Evolutionary conservation across 805 yeast species (phyloP).

Genomic region (Candida verbasci): DNA sequence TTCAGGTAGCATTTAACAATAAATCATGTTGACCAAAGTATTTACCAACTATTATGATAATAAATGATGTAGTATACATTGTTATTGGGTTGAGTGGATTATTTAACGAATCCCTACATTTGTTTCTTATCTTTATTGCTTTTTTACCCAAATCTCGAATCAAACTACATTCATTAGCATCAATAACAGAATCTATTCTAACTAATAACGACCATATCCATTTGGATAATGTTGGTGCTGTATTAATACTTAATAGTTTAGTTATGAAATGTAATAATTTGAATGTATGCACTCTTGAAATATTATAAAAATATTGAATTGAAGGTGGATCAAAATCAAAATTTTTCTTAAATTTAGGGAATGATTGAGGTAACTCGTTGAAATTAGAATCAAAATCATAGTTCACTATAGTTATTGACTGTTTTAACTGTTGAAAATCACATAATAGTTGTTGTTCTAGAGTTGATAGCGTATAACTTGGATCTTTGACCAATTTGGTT

Average conservation of each 20-base stretch:
- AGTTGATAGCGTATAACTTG: slow-evolving; percentile 1
- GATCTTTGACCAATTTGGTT: not conserved
- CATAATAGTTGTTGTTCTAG: slow-evolving; percentile 10
- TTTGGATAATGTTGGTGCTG: slow-evolving; percentile 20
- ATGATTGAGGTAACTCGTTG: not conserved
- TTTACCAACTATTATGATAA: slow-evolving; percentile 25
- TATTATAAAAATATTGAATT: slow-evolving; percentile 14
- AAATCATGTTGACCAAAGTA: slow-evolving; percentile 36
- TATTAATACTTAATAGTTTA: slow-evolving; percentile 32
- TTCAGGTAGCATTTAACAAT: too few species aligned
- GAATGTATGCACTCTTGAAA: slow-evolving; percentile 30
- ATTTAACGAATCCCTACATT: too few species aligned
- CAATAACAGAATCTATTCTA: slow-evolving; percentile 31
- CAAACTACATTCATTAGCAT: slow-evolving; percentile 27
- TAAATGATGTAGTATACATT: slow-evolving; percentile 21
- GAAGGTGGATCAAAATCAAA: slow-evolving; percentile 28
- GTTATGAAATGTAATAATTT: slow-evolving; percentile 32
- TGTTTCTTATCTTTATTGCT: slow-evolving; percentile 24
- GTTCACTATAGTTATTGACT: not conserved
- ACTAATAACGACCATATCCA: slow-evolving; percentile 36
- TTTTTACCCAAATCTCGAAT: slow-evolving; percentile 36
- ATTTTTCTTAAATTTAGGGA: not conserved
- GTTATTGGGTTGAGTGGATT: slow-evolving; percentile 13
- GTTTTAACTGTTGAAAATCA: slow-evolving; percentile 7
- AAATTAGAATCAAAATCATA: not conserved